Evolutionary conservation across 805 yeast species (phyloP).

Genomic region (Ogataea angusta): DNA sequence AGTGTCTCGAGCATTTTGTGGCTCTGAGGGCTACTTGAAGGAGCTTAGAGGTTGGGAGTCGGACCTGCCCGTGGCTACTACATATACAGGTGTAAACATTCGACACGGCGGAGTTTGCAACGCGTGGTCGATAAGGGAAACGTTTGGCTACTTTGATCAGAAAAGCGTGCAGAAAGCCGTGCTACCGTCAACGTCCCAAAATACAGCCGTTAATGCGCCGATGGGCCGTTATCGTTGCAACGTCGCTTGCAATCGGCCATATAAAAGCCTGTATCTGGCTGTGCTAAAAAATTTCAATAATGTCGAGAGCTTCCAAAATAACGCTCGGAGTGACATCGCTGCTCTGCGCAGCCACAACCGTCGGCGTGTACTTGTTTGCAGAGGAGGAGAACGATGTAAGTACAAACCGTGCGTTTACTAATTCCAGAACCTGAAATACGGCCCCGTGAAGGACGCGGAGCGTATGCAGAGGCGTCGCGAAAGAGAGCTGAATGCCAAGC

Average conservation of each 20-base stretch:
- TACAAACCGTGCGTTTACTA: conserved; percentile 8
- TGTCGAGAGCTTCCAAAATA: conserved; percentile 79
- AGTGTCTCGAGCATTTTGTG: no score
- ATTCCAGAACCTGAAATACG: conserved; percentile 62
- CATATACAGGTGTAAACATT: no score
- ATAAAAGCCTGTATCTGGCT: conserved; percentile 3
- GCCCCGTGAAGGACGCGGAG: conserved; percentile 80
- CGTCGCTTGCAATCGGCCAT: background rate
- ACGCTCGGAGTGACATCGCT: conserved; percentile 61
- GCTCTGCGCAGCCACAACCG: conserved; percentile 55
- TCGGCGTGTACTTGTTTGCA: conserved; percentile 70
- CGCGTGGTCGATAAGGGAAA: no score
- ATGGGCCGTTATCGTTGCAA: background rate
- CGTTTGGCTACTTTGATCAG: no score
- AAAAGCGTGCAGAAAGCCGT: no score
- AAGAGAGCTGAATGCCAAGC: conserved; percentile 36
- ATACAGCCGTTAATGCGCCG: no score
- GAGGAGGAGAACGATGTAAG: conserved; percentile 60
- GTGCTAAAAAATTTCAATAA: conserved; percentile 25
- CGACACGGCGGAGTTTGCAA: no score
- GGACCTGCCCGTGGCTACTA: no score
- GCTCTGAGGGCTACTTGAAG: no score
- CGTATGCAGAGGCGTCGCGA: conserved; percentile 47
- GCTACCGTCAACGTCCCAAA: no score
- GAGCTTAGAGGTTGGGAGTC: no score